Conservation (phyloP, 1,284 basidiomycete species). For the Melampsora americana region DNA sequence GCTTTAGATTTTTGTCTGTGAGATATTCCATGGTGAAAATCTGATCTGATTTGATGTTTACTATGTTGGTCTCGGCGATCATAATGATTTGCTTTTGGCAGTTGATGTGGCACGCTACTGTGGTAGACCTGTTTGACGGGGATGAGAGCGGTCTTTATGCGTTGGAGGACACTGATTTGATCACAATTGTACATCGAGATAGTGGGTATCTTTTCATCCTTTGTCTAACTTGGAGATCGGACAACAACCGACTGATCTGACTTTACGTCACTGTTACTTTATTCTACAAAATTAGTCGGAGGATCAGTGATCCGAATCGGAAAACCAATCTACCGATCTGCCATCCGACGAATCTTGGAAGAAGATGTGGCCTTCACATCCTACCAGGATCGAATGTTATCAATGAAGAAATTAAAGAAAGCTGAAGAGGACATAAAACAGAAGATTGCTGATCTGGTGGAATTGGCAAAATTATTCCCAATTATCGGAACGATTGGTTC, state of each 20-base stretch:
- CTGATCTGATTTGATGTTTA: too few relatives aligned
- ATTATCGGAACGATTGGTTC: slow-evolving; percentile 9
- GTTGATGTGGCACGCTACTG: slow-evolving; percentile 14
- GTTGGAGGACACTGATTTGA: slow-evolving; percentile 27
- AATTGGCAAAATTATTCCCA: slow-evolving; percentile 26
- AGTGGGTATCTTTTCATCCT: not conserved
- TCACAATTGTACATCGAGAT: slow-evolving; percentile 26
- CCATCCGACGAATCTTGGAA: slow-evolving; percentile 73
- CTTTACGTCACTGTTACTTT: slow-evolving; percentile 7
- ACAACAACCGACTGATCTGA: not conserved
- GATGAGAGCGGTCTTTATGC: slow-evolving; percentile 24
- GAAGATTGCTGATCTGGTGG: slow-evolving; percentile 8
- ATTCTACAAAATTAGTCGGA: slow-evolving; percentile 61
- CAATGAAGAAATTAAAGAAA: slow-evolving; percentile 6
- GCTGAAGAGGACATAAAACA: slow-evolving; percentile 9
- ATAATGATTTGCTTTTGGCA: not conserved
- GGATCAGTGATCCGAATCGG: slow-evolving; percentile 80
- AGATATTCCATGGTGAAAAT: too few relatives aligned
- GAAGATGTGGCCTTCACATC: slow-evolving; percentile 17
- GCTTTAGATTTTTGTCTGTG: too few relatives aligned
- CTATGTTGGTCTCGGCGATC: not conserved
- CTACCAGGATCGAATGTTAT: slow-evolving; percentile 11
- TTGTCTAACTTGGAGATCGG: not conserved
- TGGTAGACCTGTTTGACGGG: slow-evolving; percentile 24
- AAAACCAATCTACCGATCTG: slow-evolving; percentile 80